A percentile compares a stretch with the other conserved stretches of the same genome.
phyloP scores from a whole-genome alignment of 2,329 filamentous ascomycete genomes.

The Verticillium alfalfae region DNA sequence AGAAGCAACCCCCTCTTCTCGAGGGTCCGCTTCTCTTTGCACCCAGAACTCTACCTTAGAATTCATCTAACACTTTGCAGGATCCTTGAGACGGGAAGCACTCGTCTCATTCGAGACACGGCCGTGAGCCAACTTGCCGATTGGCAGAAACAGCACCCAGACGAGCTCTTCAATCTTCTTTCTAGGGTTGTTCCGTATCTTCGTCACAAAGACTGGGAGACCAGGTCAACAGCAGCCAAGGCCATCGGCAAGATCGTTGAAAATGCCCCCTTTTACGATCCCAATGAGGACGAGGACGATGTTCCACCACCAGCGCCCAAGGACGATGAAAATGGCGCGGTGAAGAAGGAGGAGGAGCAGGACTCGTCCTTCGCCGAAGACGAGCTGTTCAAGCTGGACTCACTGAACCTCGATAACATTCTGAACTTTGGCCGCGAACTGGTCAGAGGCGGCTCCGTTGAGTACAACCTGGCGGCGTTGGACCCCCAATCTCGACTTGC shows the following conservation, averaged over 20 bases:
- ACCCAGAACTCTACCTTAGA: not conserved
- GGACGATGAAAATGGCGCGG: conserved; percentile 31
- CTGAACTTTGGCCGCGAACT: conserved; percentile 80
- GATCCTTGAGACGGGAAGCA: conserved; percentile 95
- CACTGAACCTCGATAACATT: conserved; percentile 72
- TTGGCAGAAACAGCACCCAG: conserved; percentile 95
- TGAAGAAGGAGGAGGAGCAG: conserved; percentile 60
- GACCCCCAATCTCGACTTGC: conserved; percentile 75
- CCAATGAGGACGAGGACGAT: conserved; percentile 66
- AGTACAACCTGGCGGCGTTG: conserved; percentile 76
- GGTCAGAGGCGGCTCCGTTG: conserved; percentile 78
- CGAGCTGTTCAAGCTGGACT: conserved; percentile 65
- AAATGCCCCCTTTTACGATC: conserved; percentile 82
- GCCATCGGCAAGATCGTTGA: conserved; percentile 91
- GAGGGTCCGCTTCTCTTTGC: not conserved
- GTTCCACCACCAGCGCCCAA: conserved; percentile 11
- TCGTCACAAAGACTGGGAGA: conserved; percentile 95
- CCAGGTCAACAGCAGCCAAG: conserved; percentile 85
- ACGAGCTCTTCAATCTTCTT: conserved; percentile 93
- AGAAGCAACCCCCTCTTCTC: not conserved
- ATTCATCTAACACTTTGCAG: conserved; percentile 38
- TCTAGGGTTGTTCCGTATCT: conserved; percentile 94
- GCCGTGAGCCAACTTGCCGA: conserved; percentile 95
- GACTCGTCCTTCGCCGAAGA: conserved; percentile 41
- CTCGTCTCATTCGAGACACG: conserved; percentile 90